phyloP scores from a whole-genome alignment of 805 yeast species.

The Monosporozyma yasuniensis region DNA sequence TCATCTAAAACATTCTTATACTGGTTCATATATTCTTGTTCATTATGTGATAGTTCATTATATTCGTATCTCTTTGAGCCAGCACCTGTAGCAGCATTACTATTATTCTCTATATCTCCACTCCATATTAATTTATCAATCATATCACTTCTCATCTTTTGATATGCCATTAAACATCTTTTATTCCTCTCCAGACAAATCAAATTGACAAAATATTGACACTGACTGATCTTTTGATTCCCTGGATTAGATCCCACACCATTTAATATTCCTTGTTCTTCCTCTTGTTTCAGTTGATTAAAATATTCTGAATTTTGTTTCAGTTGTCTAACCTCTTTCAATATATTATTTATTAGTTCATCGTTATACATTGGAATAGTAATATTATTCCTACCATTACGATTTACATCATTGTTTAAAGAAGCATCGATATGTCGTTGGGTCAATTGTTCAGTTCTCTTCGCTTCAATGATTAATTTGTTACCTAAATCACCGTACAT shows the following conservation, averaged over 20 bases:
- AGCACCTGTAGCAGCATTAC: slow-evolving; percentile 1
- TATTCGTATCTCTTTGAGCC: slow-evolving; percentile 9
- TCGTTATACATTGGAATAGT: slow-evolving; percentile 55
- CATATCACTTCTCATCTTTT: slow-evolving; percentile 57
- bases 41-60: slow-evolving; percentile 61
- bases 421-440: background rate
- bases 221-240: slow-evolving; percentile 43
- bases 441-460: slow-evolving; percentile 60
- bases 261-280: background rate
- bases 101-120: slow-evolving; percentile 33
- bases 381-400: slow-evolving; percentile 6
- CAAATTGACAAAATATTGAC: slow-evolving; percentile 50
- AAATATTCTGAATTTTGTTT: slow-evolving; percentile 48
- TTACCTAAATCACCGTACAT: slow-evolving; percentile 90
- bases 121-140: slow-evolving; percentile 68
- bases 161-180: slow-evolving; percentile 80
- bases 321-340: slow-evolving; percentile 62
- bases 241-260: slow-evolving; percentile 8
- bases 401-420: slow-evolving; percentile 6
- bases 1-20: slow-evolving; percentile 66
- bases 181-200: slow-evolving; percentile 81
- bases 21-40: slow-evolving; percentile 64
- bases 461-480: slow-evolving; percentile 79
- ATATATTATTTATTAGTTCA: slow-evolving; percentile 57
- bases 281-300: slow-evolving; percentile 19